Evolutionary conservation across 2,329 filamentous ascomycete species (phyloP), one percentile per base, ranked within the genome.

Genomic region (Thelonectria rubi): DNA sequence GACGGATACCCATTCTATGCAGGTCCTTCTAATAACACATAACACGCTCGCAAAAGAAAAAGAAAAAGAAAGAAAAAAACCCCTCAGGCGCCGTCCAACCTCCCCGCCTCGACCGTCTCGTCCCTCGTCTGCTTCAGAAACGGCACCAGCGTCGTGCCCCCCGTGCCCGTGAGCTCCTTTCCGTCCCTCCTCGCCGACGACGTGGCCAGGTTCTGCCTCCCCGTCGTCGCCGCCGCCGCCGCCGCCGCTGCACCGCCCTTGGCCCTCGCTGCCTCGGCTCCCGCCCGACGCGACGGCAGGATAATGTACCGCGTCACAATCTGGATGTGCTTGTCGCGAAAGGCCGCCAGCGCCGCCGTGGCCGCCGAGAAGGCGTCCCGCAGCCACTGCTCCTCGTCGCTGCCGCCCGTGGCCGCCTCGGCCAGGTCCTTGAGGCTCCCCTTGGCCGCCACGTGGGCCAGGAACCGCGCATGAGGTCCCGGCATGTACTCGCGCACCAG

Each of bases 401-500:
- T 75, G 59, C 81, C 74, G 74, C 88, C 77, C 68, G 80, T 73
- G 64, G 72, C 74, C 84, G 72, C 78, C 24, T 24, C 24, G 24
- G 86, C 92, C 56, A 90, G 90, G 46, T 88, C 83, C 51, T 88
- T 88, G 67, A 97, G 90, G 70, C 93, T 96, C 20, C 91, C 86
- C 55, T 92, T 86, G 5, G 82, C 81, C 45, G 85, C 82, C 7
- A 95, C 85, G 49, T 91, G 84, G 56, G 89, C 83, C 1, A 98
- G 82, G 77, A 98, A 97, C 2, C 87, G 84, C 2, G 90, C 85
- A 74, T 98, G 94, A 0, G 88, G 86, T 0, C 91, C 91, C 0
- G 94, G 94, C 94, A 97, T 98, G 79, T 97, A 97, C 37, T 85
- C 85, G 53, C 93, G 87, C 81, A 97, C 94, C 68, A 97, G 83